Conservation (phyloP, 352 stramenopile species). For the Pythium brassicae region DNA sequence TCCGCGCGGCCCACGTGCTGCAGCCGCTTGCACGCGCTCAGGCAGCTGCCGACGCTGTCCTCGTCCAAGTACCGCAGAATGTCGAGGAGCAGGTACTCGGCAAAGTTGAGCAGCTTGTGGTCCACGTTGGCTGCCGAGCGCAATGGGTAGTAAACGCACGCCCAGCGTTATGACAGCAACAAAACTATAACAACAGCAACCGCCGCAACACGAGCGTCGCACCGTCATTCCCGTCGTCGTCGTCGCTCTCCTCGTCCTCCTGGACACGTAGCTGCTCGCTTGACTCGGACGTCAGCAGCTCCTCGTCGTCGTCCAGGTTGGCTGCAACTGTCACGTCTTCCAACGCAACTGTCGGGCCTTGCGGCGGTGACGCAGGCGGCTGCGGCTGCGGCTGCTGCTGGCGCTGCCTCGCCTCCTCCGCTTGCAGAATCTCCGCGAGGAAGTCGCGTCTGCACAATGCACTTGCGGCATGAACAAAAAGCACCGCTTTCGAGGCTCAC, state of each 20-base stretch:
- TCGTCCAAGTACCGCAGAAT: constrained; percentile 72
- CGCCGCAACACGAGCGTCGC: background rate
- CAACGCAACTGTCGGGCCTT: no score
- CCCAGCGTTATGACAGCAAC: no score
- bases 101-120: constrained; percentile 58
- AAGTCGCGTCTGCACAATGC: constrained; percentile 43
- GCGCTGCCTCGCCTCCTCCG: constrained; percentile 19
- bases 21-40: constrained; percentile 53
- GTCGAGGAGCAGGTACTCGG: constrained; percentile 63
- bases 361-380: no score
- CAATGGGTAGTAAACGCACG: background rate
- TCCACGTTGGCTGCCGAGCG: constrained; percentile 18
- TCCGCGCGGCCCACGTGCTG: constrained; percentile 47
- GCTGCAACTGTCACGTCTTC: no score
- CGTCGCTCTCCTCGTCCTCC: constrained; percentile 9
- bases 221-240: constrained; percentile 9
- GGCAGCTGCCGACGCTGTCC: constrained; percentile 55
- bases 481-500: background rate
- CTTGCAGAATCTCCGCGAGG: constrained; percentile 67
- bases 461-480: background rate
- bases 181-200: background rate
- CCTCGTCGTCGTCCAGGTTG: no score
- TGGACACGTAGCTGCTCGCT: no score
- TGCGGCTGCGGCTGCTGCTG: no score
- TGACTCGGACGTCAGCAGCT: no score